Evolutionary conservation across 768 basidiomycete genomes (phyloP).

Genomic region (Psilocybe cyanescens): DNA sequence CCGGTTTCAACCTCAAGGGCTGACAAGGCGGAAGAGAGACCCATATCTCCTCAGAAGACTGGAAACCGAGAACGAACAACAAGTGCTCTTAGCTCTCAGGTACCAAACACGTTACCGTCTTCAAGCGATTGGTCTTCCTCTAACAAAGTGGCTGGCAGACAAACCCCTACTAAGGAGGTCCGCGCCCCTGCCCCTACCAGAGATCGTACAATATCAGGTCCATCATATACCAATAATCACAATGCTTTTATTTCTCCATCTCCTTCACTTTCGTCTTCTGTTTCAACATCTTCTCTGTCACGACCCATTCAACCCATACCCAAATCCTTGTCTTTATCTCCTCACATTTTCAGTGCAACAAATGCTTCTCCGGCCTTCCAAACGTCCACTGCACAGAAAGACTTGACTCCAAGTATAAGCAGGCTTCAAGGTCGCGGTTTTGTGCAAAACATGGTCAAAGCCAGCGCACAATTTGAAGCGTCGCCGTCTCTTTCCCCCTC

Average conservation of each 20-base stretch:
- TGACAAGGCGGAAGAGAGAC: constrained; percentile 41
- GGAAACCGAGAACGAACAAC: constrained; percentile 52
- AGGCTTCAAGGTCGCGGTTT: constrained; percentile 85
- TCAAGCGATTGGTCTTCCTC: constrained; percentile 22
- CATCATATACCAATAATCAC: constrained; percentile 15
- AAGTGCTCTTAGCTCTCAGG: constrained; percentile 44
- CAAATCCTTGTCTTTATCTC: constrained; percentile 45
- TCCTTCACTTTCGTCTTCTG: constrained; percentile 24
- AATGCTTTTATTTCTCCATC: constrained; percentile 1
- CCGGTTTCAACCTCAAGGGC: constrained; percentile 15
- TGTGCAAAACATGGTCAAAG: constrained; percentile 82
- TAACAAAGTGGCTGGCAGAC: constrained; percentile 18
- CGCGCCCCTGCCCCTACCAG: constrained; percentile 12
- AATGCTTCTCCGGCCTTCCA: constrained; percentile 63
- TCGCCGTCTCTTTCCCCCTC: constrained; percentile 38
- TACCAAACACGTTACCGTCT: constrained; percentile 19
- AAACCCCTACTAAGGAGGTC: constrained; percentile 20
- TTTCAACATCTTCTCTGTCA: constrained; percentile 48
- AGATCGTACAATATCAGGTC: constrained; percentile 27
- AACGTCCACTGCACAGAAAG: constrained; percentile 60
- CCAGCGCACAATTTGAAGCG: constrained; percentile 56
- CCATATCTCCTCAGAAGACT: constrained; percentile 40
- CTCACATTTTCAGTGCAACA: constrained; percentile 45
- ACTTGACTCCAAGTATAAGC: constrained; percentile 82
- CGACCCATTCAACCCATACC: constrained; percentile 57